Evolutionary conservation across 768 basidiomycete species (phyloP), one percentile per base, ranked within the genome.

Genomic region (Kwoniella shandongensis): DNA sequence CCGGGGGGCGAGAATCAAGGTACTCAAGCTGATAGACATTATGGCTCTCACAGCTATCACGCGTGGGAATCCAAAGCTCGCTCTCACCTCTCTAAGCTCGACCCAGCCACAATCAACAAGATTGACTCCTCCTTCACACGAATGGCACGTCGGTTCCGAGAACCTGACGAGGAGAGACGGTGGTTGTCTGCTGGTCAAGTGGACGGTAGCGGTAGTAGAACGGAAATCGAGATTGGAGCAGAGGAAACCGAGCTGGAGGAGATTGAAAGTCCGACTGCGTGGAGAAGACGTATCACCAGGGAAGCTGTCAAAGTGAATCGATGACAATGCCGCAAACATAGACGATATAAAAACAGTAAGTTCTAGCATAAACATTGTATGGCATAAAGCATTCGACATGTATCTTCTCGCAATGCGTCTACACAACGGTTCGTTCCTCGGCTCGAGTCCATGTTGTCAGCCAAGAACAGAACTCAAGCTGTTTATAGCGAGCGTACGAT

Each of bases 31-130:
- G 40, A 17, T 41, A 6, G 40, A n/a, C n/a, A n/a, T n/a, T 41
- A 8, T 41, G 5, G 44, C 25, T 22, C n/a, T 23, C 38, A 5
- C 38, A 65, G 63, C 1, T 69, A 75, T 57, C 76, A 77, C 61
- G 65, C 74, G 6, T 78, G 77, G 77, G 77, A 78, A 44, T 73
- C 74, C 8, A 60, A 64, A 44, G 67, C 75, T 0, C 65, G 67
- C n/a, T 44, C 39, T 7, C 69, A 73, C 56, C 66, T 78, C 1
- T 27, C 49, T 3, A 52, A 57, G 18, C 69, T 77, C 39, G 63
- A 73, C 38, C 76, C 77, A 0, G 48, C 62, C 7, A 59, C 62
- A 8, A 69, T 78, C 36, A 56, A 65, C 35, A 39, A 38, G 7
- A 63, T 67, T 8, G 66, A 74, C 52, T 73, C 64, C 5, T 63